Evolutionary conservation across 176 grass and related monocot species (phyloP), one percentile per base, ranked within the genome.

Genomic region (Neostapfia colusana): DNA sequence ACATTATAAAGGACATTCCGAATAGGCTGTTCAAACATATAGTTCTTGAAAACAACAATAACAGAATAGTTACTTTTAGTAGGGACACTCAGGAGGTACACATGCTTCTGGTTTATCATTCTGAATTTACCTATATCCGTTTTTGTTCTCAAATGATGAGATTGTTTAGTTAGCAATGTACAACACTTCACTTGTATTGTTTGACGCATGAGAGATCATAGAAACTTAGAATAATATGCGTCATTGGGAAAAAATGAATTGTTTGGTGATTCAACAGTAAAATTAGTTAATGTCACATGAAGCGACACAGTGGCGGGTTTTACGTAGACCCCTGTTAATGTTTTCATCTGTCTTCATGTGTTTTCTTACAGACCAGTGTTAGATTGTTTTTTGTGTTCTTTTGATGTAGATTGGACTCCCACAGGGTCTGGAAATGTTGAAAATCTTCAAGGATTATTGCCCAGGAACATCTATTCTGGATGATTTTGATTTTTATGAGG

Each of bases 51-150:
- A 90, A 93, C 67, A 93, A 97, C 69, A 61, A 83, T 43, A 81
- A 93, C 85, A 85, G 81, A n/a, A 36, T 31, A 31, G 90, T 97
- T 40, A 91, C 83, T 72, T 97, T 93, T 78, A 91, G 93, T 38
- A 90, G 65, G 65, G 93, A 97, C 37, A 97, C 93, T 68, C 90
- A 93, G 73, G 93, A 97, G 90, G 90, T 97, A 89, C 34, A 9
- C 37, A 60, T 77, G 34, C 60, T 85, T 58, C n/a, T 17, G 20
- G 17, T 10, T 43, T 67, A 18, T 84, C 26, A 6, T 36, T 82
- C 25, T 63, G 49, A 72, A 58, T 58, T n/a, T 39, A 55, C 21
- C 13, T 50, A 27, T 42, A 34, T 38, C 67, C 10, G 25, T 73
- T 72, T 16, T 10, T 46, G 42, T 28, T 14, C 0, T 64, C 10